A percentile compares a stretch with the other conserved stretches of the same genome.
Conservation (phyloP, 1,284 basidiomycete species). For the Somion occarium region DNA sequence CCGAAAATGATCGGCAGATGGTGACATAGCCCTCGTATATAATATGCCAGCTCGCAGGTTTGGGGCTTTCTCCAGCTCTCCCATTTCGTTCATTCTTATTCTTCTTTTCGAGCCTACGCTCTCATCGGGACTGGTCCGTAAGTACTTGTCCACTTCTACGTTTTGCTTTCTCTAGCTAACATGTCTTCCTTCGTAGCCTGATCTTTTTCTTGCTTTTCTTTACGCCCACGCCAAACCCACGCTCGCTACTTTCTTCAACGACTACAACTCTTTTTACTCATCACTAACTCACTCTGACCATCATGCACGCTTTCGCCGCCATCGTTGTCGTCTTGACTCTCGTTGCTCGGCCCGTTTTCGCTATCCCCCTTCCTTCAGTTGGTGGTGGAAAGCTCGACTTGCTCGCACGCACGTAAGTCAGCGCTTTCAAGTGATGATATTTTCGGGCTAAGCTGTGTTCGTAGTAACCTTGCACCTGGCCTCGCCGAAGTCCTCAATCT, state of each 20-base stretch:
- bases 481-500: neutral
- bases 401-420: neutral
- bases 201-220: neutral
- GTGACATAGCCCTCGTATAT: neutral
- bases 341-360: neutral
- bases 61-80: neutral
- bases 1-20: neutral
- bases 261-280: neutral
- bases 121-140: neutral
- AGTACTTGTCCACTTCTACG: neutral
- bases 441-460: neutral
- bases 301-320: neutral
- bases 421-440: neutral
- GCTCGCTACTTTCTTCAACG: neutral
- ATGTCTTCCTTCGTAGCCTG: neutral
- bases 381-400: neutral
- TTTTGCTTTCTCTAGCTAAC: neutral
- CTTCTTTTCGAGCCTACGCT: neutral
- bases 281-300: neutral
- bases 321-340: neutral
- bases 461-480: neutral
- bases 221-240: no score
- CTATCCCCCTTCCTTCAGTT: neutral
- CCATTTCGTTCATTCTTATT: constrained; percentile 1
- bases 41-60: neutral